Evolutionary conservation across 306 rosid species (phyloP).

Genomic region (Trifolium subterraneum): DNA sequence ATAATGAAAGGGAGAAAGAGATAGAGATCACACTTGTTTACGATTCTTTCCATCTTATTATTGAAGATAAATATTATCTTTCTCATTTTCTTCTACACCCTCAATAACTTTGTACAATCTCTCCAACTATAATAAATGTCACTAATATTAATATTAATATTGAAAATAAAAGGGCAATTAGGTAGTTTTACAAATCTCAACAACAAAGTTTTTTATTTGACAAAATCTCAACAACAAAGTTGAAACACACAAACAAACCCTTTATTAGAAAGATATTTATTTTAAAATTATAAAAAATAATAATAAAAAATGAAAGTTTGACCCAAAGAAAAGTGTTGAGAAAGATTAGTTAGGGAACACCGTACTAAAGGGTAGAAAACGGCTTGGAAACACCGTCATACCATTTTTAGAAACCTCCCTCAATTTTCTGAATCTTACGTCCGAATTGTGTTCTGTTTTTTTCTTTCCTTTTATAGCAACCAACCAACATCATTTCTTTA

Average conservation of each 20-base stretch:
- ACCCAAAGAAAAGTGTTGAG: not conserved
- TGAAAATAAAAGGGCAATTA: too few relatives aligned
- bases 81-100: too few relatives aligned
- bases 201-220: not conserved
- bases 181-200: not conserved
- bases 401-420: slow-evolving; percentile 27
- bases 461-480: slow-evolving; percentile 21
- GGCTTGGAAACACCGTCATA: slow-evolving; percentile 39
- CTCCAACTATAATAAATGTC: too few relatives aligned
- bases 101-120: too few relatives aligned
- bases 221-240: not conserved
- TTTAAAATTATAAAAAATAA: not conserved
- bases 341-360: slow-evolving; percentile 17
- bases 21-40: too few relatives aligned
- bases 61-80: too few relatives aligned
- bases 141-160: too few relatives aligned
- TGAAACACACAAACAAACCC: not conserved
- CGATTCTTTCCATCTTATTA: too few relatives aligned
- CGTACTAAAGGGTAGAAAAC: slow-evolving; percentile 22
- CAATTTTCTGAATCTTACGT: slow-evolving; percentile 11
- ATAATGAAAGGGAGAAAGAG: too few relatives aligned
- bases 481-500: not conserved
- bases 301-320: slow-evolving; percentile 1
- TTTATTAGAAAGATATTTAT: not conserved
- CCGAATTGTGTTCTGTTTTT: not conserved